These are phyloP conservation scores for Pterocarpus macrocarpus DNA, from an alignment of 306 rosid species.

Conservation along the genomic window DNA sequence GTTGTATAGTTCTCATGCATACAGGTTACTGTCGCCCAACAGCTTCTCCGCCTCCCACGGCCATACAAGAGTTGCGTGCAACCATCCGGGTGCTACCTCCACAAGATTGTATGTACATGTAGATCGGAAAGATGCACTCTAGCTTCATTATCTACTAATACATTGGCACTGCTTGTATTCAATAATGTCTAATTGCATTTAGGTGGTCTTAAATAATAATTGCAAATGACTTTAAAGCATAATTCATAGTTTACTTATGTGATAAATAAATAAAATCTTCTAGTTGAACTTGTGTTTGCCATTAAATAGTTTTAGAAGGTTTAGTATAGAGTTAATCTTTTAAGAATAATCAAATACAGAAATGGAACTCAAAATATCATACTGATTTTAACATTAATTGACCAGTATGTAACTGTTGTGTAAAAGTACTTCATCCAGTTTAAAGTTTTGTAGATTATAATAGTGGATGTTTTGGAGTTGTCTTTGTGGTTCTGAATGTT, in stretches of 20 bases:
- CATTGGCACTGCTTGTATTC: conserved; percentile 1
- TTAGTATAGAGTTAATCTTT: not conserved
- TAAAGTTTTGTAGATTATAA: not conserved
- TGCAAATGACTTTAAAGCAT: conserved; percentile 1
- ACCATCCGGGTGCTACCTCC: conserved; percentile 86
- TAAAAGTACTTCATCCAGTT: conserved; percentile 7
- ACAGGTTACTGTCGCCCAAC: conserved; percentile 98
- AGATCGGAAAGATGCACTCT: conserved; percentile 34
- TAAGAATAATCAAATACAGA: not conserved
- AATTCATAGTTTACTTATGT: not conserved
- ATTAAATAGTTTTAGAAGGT: not conserved
- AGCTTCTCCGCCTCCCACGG: conserved; percentile 89
- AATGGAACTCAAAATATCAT: not conserved
- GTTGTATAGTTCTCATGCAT: conserved; percentile 90
- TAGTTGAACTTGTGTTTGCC: conserved; percentile 11
- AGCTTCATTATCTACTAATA: conserved; percentile 22
- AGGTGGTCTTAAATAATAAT: conserved; percentile 4
- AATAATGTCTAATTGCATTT: conserved; percentile 5
- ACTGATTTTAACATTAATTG: not conserved
- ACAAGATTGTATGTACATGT: conserved; percentile 78
- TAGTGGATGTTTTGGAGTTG: not conserved
- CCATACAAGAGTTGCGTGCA: conserved; percentile 85
- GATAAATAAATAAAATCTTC: conserved; percentile 1
- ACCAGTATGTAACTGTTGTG: not conserved
- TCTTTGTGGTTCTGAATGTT: not conserved